phyloP scores from a whole-genome alignment of 768 basidiomycete species.

The Mycena maculata region DNA sequence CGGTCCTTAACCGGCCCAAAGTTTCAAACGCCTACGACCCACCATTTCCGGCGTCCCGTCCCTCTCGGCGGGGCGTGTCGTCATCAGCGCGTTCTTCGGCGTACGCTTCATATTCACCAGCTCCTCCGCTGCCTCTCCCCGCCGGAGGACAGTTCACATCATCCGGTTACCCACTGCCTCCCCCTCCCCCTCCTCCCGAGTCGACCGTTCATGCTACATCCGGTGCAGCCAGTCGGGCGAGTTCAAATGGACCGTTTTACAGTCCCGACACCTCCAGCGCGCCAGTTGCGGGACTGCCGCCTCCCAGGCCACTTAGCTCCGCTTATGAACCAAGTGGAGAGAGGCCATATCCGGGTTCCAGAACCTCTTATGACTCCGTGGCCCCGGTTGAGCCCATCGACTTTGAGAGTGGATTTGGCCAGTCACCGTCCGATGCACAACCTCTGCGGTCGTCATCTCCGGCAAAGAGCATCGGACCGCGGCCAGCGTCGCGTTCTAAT shows the following conservation, averaged over 20 bases:
- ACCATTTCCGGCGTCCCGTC: conserved; percentile 67
- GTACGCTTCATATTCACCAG: conserved; percentile 35
- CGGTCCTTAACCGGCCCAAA: conserved; percentile 70
- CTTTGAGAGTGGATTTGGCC: not conserved
- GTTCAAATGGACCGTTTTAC: not conserved
- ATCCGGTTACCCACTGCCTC: conserved; percentile 33
- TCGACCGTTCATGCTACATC: not conserved
- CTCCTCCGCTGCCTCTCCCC: conserved; percentile 26
- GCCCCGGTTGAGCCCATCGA: not conserved
- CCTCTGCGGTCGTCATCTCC: conserved; percentile 15
- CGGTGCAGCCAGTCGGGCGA: not conserved
- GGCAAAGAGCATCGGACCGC: conserved; percentile 7
- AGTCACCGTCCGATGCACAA: not conserved
- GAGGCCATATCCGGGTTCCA: conserved; percentile 9
- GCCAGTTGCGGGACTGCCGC: conserved; percentile 18
- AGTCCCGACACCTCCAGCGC: conserved; percentile 1
- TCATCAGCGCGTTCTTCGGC: conserved; percentile 42
- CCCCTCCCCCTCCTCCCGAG: conserved; percentile 19
- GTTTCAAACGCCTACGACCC: conserved; percentile 82
- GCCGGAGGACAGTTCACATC: conserved; percentile 20
- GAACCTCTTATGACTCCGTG: conserved; percentile 15
- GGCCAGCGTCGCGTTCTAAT: conserved; percentile 16
- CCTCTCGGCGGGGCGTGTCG: conserved; percentile 45
- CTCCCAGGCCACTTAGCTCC: conserved; percentile 20
- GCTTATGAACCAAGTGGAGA: conserved; percentile 17